Evolutionary conservation across 352 stramenopile genomes (phyloP).

Genomic region (Globisporangium solare): DNA sequence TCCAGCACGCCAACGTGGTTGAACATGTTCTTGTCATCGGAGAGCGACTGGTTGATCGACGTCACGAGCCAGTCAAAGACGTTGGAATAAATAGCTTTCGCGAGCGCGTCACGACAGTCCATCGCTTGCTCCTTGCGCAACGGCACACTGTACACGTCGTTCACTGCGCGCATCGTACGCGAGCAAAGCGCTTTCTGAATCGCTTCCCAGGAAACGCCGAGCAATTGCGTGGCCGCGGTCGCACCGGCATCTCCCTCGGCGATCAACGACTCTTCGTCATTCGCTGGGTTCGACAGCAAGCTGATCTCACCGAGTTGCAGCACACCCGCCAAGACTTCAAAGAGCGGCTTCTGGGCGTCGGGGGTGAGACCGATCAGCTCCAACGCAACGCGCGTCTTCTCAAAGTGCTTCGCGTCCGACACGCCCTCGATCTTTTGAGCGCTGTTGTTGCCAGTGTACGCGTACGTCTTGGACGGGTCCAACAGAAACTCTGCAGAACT

Average conservation of each 20-base stretch:
- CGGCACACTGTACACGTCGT: slow-evolving; percentile 45
- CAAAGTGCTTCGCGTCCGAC: slow-evolving; percentile 77
- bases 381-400: slow-evolving; percentile 67
- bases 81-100: slow-evolving; percentile 92
- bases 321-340: slow-evolving; percentile 90
- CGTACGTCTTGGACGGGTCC: slow-evolving; percentile 44
- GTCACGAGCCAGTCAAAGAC: slow-evolving; percentile 92
- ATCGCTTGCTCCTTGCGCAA: slow-evolving; percentile 59
- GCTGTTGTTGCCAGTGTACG: slow-evolving; percentile 67
- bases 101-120: slow-evolving; percentile 87
- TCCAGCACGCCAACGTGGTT: slow-evolving; percentile 95
- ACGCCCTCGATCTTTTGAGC: slow-evolving; percentile 64
- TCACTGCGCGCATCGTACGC: slow-evolving; percentile 78
- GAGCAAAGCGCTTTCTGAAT: slow-evolving; percentile 92
- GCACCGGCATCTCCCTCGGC: slow-evolving; percentile 34
- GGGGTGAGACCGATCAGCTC: slow-evolving; percentile 77
- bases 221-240: slow-evolving; percentile 64
- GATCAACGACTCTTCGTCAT: slow-evolving; percentile 81
- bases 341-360: slow-evolving; percentile 88
- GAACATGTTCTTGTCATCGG: slow-evolving; percentile 71
- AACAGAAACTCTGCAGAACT: slow-evolving; percentile 44
- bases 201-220: slow-evolving; percentile 87
- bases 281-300: slow-evolving; percentile 61
- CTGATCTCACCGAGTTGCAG: slow-evolving; percentile 94
- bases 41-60: slow-evolving; percentile 89